Percentiles rank a stretch among this genome's conserved stretches.
These are phyloP conservation scores for Hypomyces perniciosus DNA, from an alignment of 2,329 filamentous ascomycete genomes.

Conservation along the genomic window DNA sequence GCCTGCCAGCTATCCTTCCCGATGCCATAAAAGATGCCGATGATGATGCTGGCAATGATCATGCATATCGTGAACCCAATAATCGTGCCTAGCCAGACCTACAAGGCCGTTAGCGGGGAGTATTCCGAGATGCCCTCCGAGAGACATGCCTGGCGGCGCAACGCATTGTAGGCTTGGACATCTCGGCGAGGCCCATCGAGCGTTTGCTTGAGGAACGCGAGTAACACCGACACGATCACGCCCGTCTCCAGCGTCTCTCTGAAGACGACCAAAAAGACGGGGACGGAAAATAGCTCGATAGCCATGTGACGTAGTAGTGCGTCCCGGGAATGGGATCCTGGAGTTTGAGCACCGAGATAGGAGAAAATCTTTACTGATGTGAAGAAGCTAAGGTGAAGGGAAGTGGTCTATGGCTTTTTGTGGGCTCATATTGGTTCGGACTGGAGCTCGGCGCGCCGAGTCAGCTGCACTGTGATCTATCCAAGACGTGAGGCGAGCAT, in stretches of 20 bases:
- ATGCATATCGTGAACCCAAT: conserved; percentile 56
- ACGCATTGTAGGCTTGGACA: conserved; percentile 53
- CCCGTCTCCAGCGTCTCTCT: conserved; percentile 71
- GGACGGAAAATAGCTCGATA: conserved; percentile 54
- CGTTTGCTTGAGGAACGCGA: conserved; percentile 73
- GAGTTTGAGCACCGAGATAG: no score
- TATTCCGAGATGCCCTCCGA: conserved; percentile 6
- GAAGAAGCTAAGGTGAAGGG: no score
- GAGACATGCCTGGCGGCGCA: conserved; percentile 36
- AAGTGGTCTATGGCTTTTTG: no score
- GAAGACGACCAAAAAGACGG: conserved; percentile 80
- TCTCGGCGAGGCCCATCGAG: conserved; percentile 57
- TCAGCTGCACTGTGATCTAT: no score
- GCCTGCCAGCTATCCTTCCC: conserved; percentile 55
- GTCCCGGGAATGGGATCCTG: no score
- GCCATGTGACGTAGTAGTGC: no score
- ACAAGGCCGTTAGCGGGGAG: conserved; percentile 20
- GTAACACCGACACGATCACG: conserved; percentile 73
- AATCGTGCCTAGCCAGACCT: conserved; percentile 60
- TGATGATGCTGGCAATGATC: conserved; percentile 56
- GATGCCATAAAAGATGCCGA: conserved; percentile 63
- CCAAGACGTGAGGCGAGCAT: no score
- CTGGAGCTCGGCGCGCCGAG: no score
- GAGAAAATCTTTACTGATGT: no score
- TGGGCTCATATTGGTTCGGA: no score